A percentile compares a stretch with the other conserved stretches of the same genome.
phyloP scores from a whole-genome alignment of 306 rosid genomes.

The Carpinus viminea region DNA sequence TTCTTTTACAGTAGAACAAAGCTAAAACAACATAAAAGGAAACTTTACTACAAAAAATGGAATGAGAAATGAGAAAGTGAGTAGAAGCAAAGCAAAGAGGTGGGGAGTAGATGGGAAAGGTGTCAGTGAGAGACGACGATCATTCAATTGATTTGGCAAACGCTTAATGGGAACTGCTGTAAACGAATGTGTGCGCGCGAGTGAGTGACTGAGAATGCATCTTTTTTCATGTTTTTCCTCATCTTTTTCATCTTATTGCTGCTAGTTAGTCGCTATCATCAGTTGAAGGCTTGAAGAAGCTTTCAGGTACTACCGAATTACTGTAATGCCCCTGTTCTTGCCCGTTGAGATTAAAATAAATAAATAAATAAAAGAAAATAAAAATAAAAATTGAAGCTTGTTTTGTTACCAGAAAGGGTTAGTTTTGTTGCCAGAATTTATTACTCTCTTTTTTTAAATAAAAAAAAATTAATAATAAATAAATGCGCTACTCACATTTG shows the following conservation, averaged over 20 bases:
- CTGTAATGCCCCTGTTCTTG: constrained; percentile 34
- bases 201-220: constrained; percentile 27
- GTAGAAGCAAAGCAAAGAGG: constrained; percentile 50
- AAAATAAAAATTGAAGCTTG: constrained; percentile 12
- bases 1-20: neutral
- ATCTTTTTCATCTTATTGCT: constrained; percentile 22
- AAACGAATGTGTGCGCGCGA: constrained; percentile 15
- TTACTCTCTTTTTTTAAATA: too few species aligned
- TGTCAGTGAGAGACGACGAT: neutral
- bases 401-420: too few species aligned
- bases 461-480: too few species aligned
- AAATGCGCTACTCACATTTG: too few species aligned
- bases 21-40: constrained; percentile 15
- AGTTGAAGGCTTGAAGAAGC: neutral
- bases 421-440: too few species aligned
- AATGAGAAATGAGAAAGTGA: constrained; percentile 12
- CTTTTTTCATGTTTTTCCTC: constrained; percentile 1
- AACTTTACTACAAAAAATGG: constrained; percentile 13
- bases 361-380: neutral
- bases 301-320: constrained; percentile 30
- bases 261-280: constrained; percentile 40
- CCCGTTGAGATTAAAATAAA: constrained; percentile 31
- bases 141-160: constrained; percentile 15
- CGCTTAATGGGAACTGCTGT: constrained; percentile 7
- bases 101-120: constrained; percentile 9